A percentile compares a stretch with the other conserved stretches of the same genome.
Conservation (phyloP, 1,284 basidiomycete genomes). For the Sutorius eximius region DNA sequence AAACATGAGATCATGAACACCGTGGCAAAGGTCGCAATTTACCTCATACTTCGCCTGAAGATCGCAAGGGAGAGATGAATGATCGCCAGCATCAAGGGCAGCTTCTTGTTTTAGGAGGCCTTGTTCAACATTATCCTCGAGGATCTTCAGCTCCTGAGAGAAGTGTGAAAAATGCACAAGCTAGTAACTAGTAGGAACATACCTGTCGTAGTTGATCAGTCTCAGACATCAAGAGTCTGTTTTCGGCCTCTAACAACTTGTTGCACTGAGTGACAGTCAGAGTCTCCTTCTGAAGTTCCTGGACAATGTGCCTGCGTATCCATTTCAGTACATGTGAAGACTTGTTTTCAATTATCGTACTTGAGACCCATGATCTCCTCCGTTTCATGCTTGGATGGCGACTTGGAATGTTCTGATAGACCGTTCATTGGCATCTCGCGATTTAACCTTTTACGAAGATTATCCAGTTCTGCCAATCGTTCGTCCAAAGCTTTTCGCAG, state of each 20-base stretch:
- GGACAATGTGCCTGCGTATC: slow-evolving; percentile 72
- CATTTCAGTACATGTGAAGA: slow-evolving; percentile 6
- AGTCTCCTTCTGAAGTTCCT: slow-evolving; percentile 85
- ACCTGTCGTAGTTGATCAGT: slow-evolving; percentile 77
- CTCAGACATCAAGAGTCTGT: slow-evolving; percentile 70
- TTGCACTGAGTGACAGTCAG: slow-evolving; percentile 60
- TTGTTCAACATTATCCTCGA: slow-evolving; percentile 77
- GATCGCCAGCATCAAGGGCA: slow-evolving; percentile 37
- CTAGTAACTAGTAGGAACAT: not conserved
- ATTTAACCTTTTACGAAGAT: slow-evolving; percentile 54
- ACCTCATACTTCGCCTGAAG: slow-evolving; percentile 59
- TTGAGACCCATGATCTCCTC: slow-evolving; percentile 76
- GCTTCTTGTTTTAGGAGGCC: slow-evolving; percentile 54
- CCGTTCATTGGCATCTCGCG: slow-evolving; percentile 53
- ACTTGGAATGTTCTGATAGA: slow-evolving; percentile 33
- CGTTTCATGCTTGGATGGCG: slow-evolving; percentile 52
- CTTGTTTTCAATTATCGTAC: slow-evolving; percentile 40
- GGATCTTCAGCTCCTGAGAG: slow-evolving; percentile 61
- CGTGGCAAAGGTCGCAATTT: slow-evolving; percentile 14
- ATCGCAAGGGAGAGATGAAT: slow-evolving; percentile 31
- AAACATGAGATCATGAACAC: slow-evolving; percentile 6
- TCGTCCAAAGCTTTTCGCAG: slow-evolving; percentile 44
- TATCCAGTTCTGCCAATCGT: slow-evolving; percentile 53
- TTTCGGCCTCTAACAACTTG: slow-evolving; percentile 76
- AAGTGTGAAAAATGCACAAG: slow-evolving; percentile 4